These are phyloP conservation scores for Solanum peruvianum DNA, from an alignment of 257 asterid genomes.

Conservation along the genomic window DNA sequence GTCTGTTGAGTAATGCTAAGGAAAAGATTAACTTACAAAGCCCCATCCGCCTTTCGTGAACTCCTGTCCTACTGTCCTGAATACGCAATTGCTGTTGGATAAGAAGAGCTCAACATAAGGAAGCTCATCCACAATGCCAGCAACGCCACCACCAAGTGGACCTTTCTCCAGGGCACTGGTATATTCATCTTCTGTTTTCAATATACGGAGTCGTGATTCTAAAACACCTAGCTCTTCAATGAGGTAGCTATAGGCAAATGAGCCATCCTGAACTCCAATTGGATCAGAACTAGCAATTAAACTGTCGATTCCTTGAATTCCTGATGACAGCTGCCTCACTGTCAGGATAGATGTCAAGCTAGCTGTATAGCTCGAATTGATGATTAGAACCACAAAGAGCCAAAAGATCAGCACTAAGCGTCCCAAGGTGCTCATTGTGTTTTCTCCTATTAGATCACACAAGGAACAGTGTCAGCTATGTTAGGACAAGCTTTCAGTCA, in stretches of 20 bases:
- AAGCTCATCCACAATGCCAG: conserved; percentile 87
- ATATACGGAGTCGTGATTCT: conserved; percentile 44
- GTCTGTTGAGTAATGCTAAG: background rate
- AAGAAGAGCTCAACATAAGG: conserved; percentile 73
- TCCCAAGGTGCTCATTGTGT: conserved; percentile 85
- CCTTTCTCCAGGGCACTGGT: conserved; percentile 38
- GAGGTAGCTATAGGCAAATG: conserved; percentile 68
- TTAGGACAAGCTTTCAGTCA: background rate
- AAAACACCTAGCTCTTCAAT: conserved; percentile 49
- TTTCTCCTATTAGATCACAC: conserved; percentile 48
- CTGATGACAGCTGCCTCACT: conserved; percentile 69
- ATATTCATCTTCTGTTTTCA: conserved; percentile 65
- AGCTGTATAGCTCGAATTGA: conserved; percentile 95
- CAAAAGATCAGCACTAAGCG: conserved; percentile 73
- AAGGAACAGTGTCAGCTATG: background rate
- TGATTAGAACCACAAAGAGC: conserved; percentile 92
- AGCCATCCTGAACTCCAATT: conserved; percentile 86
- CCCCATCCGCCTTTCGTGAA: conserved; percentile 97
- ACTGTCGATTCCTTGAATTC: conserved; percentile 68
- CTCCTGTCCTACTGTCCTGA: conserved; percentile 65
- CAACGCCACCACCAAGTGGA: conserved; percentile 71
- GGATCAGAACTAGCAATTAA: conserved; percentile 59
- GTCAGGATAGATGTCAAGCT: conserved; percentile 96
- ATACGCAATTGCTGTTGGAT: conserved; percentile 54
- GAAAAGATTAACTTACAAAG: conserved; percentile 44